These are phyloP conservation scores for Alternaria longipes DNA, from an alignment of 2,329 filamentous ascomycete genomes.

Conservation along the genomic window DNA sequence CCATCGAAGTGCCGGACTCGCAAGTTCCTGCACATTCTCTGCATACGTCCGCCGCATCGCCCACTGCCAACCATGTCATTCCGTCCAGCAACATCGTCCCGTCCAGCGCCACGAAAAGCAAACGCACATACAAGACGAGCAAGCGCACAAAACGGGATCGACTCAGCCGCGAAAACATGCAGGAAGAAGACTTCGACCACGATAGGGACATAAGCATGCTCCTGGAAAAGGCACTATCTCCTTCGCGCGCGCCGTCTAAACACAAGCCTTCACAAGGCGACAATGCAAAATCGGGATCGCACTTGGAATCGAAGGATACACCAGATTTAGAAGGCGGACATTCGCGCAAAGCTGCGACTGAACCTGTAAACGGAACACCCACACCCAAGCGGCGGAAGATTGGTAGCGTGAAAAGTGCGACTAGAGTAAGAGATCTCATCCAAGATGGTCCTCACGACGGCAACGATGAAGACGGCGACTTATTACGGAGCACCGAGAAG, in stretches of 20 bases:
- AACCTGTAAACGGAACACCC: neutral
- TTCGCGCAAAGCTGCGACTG: neutral
- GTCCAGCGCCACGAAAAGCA: constrained; percentile 14
- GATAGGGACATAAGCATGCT: constrained; percentile 2
- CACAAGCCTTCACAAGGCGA: neutral
- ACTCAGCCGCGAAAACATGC: neutral
- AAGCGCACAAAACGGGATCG: constrained; percentile 5
- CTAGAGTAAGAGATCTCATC: constrained; percentile 11
- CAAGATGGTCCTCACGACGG: neutral
- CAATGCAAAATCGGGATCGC: neutral
- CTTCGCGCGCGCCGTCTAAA: neutral
- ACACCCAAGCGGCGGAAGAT: constrained; percentile 11
- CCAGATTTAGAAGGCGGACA: neutral
- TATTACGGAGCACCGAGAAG: neutral
- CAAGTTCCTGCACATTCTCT: constrained; percentile 8
- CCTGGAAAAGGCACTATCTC: neutral
- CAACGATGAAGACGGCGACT: neutral
- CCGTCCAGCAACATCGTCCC: constrained; percentile 15
- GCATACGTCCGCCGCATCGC: constrained; percentile 8
- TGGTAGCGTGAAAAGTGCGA: constrained; percentile 2
- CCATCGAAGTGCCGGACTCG: constrained; percentile 26
- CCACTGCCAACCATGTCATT: neutral
- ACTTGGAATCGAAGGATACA: neutral
- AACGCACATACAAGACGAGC: constrained; percentile 14
- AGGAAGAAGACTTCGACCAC: neutral